Conservation (phyloP, 495 filamentous ascomycete species). For the Poronia punctata region DNA sequence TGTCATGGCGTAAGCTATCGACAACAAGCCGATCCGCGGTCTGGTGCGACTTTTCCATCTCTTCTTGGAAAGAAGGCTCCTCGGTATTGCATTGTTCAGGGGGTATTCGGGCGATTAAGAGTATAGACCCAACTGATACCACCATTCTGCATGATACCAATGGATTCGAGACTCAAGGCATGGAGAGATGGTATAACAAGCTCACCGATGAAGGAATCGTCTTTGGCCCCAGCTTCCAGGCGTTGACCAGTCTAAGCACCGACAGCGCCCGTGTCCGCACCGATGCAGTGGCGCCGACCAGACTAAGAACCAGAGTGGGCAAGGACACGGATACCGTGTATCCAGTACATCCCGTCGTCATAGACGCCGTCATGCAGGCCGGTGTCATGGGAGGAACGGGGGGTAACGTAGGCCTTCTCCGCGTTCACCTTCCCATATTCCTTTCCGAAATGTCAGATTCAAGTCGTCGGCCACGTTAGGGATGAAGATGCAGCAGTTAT, state of each 20-base stretch:
- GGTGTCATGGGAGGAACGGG: constrained; percentile 13
- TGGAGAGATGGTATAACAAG: constrained; percentile 11
- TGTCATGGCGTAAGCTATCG: constrained; percentile 13
- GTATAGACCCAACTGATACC: background rate
- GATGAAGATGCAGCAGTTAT: constrained; percentile 1
- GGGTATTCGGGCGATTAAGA: constrained; percentile 1
- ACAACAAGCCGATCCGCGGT: constrained; percentile 4
- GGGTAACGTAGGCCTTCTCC: constrained; percentile 1
- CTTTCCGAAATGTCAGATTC: constrained; percentile 9
- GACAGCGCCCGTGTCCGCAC: background rate
- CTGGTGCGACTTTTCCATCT: constrained; percentile 22
- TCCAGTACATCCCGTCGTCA: constrained; percentile 21
- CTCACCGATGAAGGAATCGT: constrained; percentile 4
- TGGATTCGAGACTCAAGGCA: constrained; percentile 5
- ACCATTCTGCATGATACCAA: too few relatives aligned
- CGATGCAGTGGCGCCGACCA: constrained; percentile 3
- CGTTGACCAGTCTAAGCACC: constrained; percentile 3
- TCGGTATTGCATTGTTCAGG: constrained; percentile 16
- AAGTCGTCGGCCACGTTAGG: background rate
- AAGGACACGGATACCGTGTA: constrained; percentile 8
- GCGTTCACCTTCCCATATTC: constrained; percentile 9
- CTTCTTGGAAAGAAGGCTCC: constrained; percentile 11
- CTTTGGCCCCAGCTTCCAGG: constrained; percentile 7
- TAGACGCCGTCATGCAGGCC: constrained; percentile 25
- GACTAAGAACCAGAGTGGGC: background rate